Base-by-base conservation (phyloP, 306 rosid genomes). In the Vicia faba region DNA sequence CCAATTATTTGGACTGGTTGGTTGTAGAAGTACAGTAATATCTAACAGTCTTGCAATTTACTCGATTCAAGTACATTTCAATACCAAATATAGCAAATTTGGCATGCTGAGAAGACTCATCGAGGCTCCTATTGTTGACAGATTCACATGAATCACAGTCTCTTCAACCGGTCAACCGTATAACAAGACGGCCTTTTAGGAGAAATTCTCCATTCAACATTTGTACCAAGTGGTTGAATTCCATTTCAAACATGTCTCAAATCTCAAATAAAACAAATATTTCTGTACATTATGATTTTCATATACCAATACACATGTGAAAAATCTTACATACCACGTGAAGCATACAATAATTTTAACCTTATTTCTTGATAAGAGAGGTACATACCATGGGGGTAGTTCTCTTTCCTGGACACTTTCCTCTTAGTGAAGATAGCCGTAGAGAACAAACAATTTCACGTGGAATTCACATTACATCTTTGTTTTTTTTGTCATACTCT, bases 11-110 rank as follows among this genome's bases (percentile, higher is more conserved):
- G 71, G 88, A 81, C 50, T 69, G 84, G 79, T 81, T 54, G 88
- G 85, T 81, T 66, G 85, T 81, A 57, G 63, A 68, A 10, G 57
- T 14, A 62, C 25, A 50, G 11, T 23, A 36, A 60, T 64, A 76
- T 69, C 88, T 72, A 78, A 81, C 85, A 50, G 75, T 78, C 82
- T 56, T 70, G 29, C 41, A n/a, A n/a, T 70, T 53, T 48, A 23
- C 43, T 14, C 1, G 18, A 11, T 26, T 26, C 11, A 61, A 18
- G 48, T 61, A 61, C 31, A 61, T 18, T 11, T 11, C 11, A 5
- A 60, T 18, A 18, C 6, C 11, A 18, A 60, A 36, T 16, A 10
- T 60, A 15, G 39, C 45, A 35, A 1, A 8, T 59, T 59, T 15
- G 58, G 58, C 10, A 51, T 51, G 58, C 31, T 48, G 11, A 5